These are phyloP conservation scores for Ophiostoma tasmaniense DNA, from an alignment of 2,329 filamentous ascomycete genomes.

Conservation along the genomic window DNA sequence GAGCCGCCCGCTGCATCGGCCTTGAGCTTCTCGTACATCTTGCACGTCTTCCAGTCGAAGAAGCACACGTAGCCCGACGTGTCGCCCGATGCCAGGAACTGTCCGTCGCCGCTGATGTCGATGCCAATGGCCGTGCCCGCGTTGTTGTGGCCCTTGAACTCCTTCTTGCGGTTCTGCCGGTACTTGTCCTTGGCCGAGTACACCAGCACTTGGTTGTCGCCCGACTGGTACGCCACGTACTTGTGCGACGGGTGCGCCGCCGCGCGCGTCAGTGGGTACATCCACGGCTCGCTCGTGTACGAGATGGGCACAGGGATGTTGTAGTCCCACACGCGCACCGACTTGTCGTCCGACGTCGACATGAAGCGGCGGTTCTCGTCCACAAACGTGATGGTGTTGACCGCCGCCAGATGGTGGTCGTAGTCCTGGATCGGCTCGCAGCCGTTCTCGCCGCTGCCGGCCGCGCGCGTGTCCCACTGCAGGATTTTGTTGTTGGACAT, in stretches of 20 bases:
- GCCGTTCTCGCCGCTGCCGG: constrained; percentile 8
- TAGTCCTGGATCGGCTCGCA: constrained; percentile 89
- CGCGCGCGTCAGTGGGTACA: constrained; percentile 90
- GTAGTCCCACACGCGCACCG: constrained; percentile 94
- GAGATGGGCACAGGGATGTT: constrained; percentile 98
- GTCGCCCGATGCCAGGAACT: constrained; percentile 82
- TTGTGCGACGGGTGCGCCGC: constrained; percentile 81
- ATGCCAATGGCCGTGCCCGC: constrained; percentile 89
- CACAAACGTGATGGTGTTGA: constrained; percentile 96
- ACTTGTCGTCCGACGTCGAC: constrained; percentile 96
- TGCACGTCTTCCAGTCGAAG: constrained; percentile 99
- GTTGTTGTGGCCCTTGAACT: constrained; percentile 91
- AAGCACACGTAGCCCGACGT: constrained; percentile 85
- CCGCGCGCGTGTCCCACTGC: constrained; percentile 80
- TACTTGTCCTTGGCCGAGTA: constrained; percentile 94
- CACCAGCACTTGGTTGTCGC: constrained; percentile 94
- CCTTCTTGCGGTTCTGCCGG: constrained; percentile 94
- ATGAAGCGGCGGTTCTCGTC: constrained; percentile 94
- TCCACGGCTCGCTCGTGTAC: constrained; percentile 93
- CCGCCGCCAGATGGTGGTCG: constrained; percentile 92
- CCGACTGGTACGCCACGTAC: constrained; percentile 86
- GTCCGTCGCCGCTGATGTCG: constrained; percentile 79
- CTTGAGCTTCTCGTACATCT: constrained; percentile 95
- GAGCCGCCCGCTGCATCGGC: constrained; percentile 74
- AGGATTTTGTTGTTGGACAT: constrained; percentile 99